Evolutionary conservation across 371 early-diverging fungal species (phyloP).

Genomic region (Actinomucor elegans): DNA sequence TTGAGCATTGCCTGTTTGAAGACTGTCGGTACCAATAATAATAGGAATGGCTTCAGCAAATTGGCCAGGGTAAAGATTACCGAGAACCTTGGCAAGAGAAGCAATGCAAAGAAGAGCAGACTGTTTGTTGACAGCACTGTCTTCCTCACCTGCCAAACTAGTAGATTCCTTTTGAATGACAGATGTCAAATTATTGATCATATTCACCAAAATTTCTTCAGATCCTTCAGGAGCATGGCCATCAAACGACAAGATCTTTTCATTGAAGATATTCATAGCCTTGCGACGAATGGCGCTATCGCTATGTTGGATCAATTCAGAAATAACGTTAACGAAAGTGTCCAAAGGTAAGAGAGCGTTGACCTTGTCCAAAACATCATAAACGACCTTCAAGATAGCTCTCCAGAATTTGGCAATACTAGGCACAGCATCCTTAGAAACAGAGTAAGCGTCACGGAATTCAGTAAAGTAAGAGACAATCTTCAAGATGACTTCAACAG

Average conservation of each 20-base stretch:
- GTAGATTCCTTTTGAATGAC: slow-evolving; percentile 47
- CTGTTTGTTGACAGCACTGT: slow-evolving; percentile 72
- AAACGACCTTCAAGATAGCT: slow-evolving; percentile 58
- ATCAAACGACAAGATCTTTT: slow-evolving; percentile 57
- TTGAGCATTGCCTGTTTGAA: slow-evolving; percentile 55
- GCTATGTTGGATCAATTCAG: slow-evolving; percentile 65
- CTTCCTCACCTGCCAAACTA: slow-evolving; percentile 36
- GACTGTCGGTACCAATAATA: slow-evolving; percentile 57
- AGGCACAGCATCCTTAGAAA: slow-evolving; percentile 30
- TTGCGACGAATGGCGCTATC: slow-evolving; percentile 75
- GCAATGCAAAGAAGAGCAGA: slow-evolving; percentile 79
- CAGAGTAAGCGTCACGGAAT: slow-evolving; percentile 41
- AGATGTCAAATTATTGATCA: slow-evolving; percentile 46
- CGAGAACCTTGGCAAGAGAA: slow-evolving; percentile 69
- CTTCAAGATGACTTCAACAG: slow-evolving; percentile 50
- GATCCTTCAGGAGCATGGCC: slow-evolving; percentile 46
- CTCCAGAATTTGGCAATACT: slow-evolving; percentile 62
- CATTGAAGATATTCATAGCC: slow-evolving; percentile 78
- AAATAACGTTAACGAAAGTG: slow-evolving; percentile 72
- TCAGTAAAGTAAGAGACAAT: slow-evolving; percentile 58
- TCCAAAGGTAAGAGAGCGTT: slow-evolving; percentile 74
- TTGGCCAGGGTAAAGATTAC: slow-evolving; percentile 58
- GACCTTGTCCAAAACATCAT: slow-evolving; percentile 76
- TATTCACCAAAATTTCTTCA: slow-evolving; percentile 42
- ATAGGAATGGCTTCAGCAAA: slow-evolving; percentile 61